Evolutionary conservation across 768 basidiomycete genomes (phyloP).

Genomic region (Sporobolomyces pararoseus): DNA sequence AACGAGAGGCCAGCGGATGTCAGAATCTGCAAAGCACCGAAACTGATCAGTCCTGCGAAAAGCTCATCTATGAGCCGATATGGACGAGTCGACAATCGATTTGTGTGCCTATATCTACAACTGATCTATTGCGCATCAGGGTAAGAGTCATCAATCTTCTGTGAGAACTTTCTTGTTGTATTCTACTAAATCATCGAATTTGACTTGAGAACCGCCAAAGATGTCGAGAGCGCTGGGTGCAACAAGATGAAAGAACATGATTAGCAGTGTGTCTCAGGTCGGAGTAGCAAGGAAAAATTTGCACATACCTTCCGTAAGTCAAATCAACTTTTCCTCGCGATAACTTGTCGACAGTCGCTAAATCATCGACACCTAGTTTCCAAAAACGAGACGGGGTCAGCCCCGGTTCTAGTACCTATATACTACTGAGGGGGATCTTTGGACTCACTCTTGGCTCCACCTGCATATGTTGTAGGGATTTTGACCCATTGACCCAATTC

Average conservation of each 20-base stretch:
- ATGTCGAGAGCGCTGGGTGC: slow-evolving; percentile 56
- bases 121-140: not conserved
- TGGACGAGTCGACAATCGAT: too few relatives aligned
- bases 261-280: too few relatives aligned
- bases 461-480: slow-evolving; percentile 93
- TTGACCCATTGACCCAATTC: slow-evolving; percentile 85
- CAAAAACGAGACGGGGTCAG: slow-evolving; percentile 3
- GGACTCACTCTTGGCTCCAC: slow-evolving; percentile 84
- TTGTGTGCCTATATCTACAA: too few relatives aligned
- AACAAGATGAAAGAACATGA: too few relatives aligned
- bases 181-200: slow-evolving; percentile 52
- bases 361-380: slow-evolving; percentile 72
- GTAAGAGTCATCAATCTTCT: not conserved
- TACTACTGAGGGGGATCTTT: too few relatives aligned
- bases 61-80: too few relatives aligned
- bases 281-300: not conserved
- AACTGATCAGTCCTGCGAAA: too few relatives aligned
- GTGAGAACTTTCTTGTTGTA: slow-evolving; percentile 45
- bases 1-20: too few relatives aligned
- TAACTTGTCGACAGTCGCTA: slow-evolving; percentile 71
- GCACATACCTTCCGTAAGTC: slow-evolving; percentile 70
- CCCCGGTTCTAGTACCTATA: too few relatives aligned
- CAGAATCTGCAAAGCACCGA: too few relatives aligned
- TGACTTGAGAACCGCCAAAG: slow-evolving; percentile 54
- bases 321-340: slow-evolving; percentile 80